Base-by-base conservation (phyloP, 2,329 filamentous ascomycete species). In the Alternaria incomplexa region DNA sequence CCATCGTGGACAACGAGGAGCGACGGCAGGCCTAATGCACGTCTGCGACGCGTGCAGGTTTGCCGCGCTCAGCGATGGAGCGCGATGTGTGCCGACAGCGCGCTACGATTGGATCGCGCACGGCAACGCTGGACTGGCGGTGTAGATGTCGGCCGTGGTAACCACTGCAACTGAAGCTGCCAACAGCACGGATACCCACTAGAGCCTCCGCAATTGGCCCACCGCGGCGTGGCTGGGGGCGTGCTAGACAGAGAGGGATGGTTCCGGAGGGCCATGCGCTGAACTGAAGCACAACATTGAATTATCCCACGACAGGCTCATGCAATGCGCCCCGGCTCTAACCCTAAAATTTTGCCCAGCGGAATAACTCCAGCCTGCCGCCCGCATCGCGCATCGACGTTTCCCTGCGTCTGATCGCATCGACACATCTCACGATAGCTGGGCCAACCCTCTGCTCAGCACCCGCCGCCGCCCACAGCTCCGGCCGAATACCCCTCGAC, bases 101-200 rank as follows among this genome's bases (percentile, higher is more conserved):
- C 40, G 59, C 45, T 53, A 45, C 45, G 54, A 62, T 67, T 66
- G 61, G 64, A 36, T 23, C 43, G 28, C 45, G 20, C 46, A 17
- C 58, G 25, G 56, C 63, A 53, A 58, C 64, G 68, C 63, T 64
- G 59, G 69, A 76, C 71, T 76, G 67, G 74, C 70, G 71, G 72
- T 74, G 73, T 71, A 70, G 68, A 8, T 46, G 45, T 28, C 23
- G 48, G 23, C 45, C 40, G 32, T 44, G 56, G 63, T 58, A 52
- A 40, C 32, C 17, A 56, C 26, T 60, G 61, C 45, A 43, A 63
- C n/a, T 40, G 44, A 30, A 40, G 58, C 13, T 65, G 62, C 62
- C 59, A 65, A 48, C 62, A 58, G 59, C 51, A 58, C 55, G 23
- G 45, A 44, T 62, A 54, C 53, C 65, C 63, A 66, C 66, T 43